Evolutionary conservation across 2,329 filamentous ascomycete species (phyloP), one percentile per base, ranked within the genome.

Genomic region (Sclerotinia minor): DNA sequence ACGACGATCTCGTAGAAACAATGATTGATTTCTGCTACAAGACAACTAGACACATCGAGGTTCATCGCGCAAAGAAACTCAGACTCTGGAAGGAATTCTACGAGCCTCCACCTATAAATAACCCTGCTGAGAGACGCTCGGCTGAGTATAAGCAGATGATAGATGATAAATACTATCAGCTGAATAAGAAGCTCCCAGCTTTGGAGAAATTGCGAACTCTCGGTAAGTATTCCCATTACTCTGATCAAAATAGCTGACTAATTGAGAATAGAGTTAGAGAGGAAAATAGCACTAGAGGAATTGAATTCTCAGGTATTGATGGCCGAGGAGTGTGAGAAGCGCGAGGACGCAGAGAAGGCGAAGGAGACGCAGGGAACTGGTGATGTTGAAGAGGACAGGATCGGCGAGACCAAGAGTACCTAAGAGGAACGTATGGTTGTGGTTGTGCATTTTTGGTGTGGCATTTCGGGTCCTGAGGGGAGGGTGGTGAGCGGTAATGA

Each of bases 171-270:
- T 50, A 63, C 8, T 38, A 41, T n/a, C 29, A 52, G 5, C 8
- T 63, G 7, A 11, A 41, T 5, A 35, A 41, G 17, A 35, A 45
- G 7, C 59, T 63, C 17, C 59, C 59, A 7, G 45, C 45, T 2
- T 21, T 63, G 59, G n/a, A 63, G 32, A 21, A 63, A n/a, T 63
- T 63, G 32, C 45, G 15, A 50, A 32, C 38, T 38, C 19, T 63
- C 35, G 32, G 59, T 21, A 41, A 21, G 32, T 9, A 50, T 50
- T 50, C 32, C 19, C 0, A 1, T 21, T 17, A 38, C 13, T 26
- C 44, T 2, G 13, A 4, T 24, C n/a, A 26, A 38, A 50, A 38
- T 0, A 1, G n/a, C 29, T 11, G 3, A 50, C 45, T 63, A 5
- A 63, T n/a, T 21, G n/a, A 19, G 1, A 32, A 21, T 24, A 63